These are phyloP conservation scores for Trichosporon sp. DNA, from an alignment of 1,284 basidiomycete genomes.

Conservation along the genomic window DNA sequence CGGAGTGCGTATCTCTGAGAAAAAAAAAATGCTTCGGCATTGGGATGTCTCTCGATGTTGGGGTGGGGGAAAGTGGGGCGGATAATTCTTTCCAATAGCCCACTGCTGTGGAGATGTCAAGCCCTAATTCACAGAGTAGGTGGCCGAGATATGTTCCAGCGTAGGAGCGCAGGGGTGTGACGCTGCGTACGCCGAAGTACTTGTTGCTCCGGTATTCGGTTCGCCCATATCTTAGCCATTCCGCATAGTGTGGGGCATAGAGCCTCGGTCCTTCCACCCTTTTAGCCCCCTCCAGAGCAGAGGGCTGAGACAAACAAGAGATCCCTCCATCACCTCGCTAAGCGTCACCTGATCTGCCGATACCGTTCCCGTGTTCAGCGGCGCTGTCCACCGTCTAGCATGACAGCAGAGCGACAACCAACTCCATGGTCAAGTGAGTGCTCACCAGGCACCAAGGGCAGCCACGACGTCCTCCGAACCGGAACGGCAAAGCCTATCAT, in stretches of 20 bases:
- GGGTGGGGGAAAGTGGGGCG: conserved; percentile 9
- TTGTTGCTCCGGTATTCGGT: not conserved
- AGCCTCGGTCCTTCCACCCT: not conserved
- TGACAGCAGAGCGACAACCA: not conserved
- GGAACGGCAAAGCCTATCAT: conserved; percentile 3
- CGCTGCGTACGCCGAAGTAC: not conserved
- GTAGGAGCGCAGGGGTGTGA: not conserved
- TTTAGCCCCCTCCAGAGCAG: not conserved
- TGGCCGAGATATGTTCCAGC: not conserved
- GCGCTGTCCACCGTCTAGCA: not conserved
- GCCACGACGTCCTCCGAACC: not conserved
- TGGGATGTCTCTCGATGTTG: not conserved
- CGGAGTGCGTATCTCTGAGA: not conserved
- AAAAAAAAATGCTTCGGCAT: not conserved
- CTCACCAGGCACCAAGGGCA: not conserved
- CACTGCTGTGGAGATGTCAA: not conserved
- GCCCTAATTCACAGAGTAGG: not conserved
- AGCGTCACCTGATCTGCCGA: not conserved
- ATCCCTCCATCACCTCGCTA: not conserved
- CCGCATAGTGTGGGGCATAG: not conserved
- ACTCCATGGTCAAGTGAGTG: not conserved
- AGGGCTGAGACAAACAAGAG: not conserved
- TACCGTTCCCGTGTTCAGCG: not conserved
- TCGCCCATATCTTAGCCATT: not conserved
- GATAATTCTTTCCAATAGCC: not conserved